These are phyloP conservation scores for Eucalyptus brandiana DNA, from an alignment of 345 rosid genomes.

Conservation along the genomic window DNA sequence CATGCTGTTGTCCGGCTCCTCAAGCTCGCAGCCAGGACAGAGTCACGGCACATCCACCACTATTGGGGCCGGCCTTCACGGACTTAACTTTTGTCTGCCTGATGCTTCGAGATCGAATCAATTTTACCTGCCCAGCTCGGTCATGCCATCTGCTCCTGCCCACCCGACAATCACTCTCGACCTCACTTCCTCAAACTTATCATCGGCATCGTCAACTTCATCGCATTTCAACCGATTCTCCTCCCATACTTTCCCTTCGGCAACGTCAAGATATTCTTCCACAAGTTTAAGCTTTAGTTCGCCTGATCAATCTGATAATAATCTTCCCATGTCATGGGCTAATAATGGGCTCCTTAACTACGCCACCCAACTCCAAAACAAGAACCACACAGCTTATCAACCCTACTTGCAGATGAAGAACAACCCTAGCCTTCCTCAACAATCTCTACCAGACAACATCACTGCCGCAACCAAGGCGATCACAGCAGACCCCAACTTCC, in stretches of 20 bases:
- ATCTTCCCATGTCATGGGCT: slow-evolving; percentile 14
- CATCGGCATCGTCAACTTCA: slow-evolving; percentile 12
- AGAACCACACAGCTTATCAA: slow-evolving; percentile 13
- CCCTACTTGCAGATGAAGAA: slow-evolving; percentile 23
- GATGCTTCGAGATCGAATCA: slow-evolving; percentile 27
- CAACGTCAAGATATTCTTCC: slow-evolving; percentile 10
- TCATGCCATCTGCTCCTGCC: slow-evolving; percentile 24
- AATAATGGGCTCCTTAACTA: slow-evolving; percentile 16
- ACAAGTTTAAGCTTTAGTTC: slow-evolving; percentile 52
- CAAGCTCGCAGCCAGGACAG: slow-evolving; percentile 9
- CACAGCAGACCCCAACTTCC: slow-evolving; percentile 73
- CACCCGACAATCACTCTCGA: slow-evolving; percentile 80
- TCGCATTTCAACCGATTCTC: slow-evolving; percentile 23
- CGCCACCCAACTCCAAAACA: slow-evolving; percentile 14
- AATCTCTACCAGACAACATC: slow-evolving; percentile 24
- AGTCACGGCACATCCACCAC: neutral
- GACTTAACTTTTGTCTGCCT: slow-evolving; percentile 42
- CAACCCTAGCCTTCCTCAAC: slow-evolving; percentile 1
- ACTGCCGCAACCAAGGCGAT: slow-evolving; percentile 62
- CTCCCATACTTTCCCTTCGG: neutral
- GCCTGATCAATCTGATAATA: slow-evolving; percentile 10
- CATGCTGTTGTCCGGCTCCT: slow-evolving; percentile 61
- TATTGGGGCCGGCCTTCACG: slow-evolving; percentile 22
- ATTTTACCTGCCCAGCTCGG: slow-evolving; percentile 36
- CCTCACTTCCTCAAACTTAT: slow-evolving; percentile 36